Evolutionary conservation across 768 basidiomycete species (phyloP), one percentile per base, ranked within the genome.

Genomic region (Thelephora aurantiotincta): DNA sequence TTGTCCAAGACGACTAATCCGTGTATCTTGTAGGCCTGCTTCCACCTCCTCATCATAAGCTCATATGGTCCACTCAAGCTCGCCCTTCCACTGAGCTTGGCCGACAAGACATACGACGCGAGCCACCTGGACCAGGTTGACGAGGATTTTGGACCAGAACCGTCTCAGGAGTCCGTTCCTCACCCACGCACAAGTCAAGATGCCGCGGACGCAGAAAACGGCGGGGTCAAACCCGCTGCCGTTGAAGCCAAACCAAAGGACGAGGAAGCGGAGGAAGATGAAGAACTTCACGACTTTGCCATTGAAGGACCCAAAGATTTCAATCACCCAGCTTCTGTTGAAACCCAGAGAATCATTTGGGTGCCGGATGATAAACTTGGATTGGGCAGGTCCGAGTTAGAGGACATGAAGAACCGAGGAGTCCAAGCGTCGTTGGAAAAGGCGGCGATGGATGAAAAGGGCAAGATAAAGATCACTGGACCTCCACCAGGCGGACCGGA

Each of bases 271-370:
- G 22, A 50, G 18, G 49, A 55, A 35, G 52, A 57, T 36, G 54
- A 60, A 45, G 33, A 53, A 50, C 36, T 61, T 62, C 26, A 30
- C 26, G 26, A 30, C 26, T 30, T 30, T 9, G 9, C 4, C 26
- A 30, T 30, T 30, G 33, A 51, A 60, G 61, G 43, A 48, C 60
- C 51, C 59, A 75, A 79, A 56, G 82, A 83, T 11, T 97, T 94
- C 65, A 79, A 84, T 42, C 94, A 94, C 56, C 94, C 94, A 13
- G 90, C 90, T 6, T 62, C 69, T 76, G 47, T 75, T 68, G 51
- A 77, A 45, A 77, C 84, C 43, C 87, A 91, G 64, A 71, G 80
- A 52, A 69, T 77, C 4, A 67, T 97, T 30, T 98, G 94, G 94
- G 62, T 97, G 47, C 88, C 94, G 18, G 63, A 66, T 35, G 94